phyloP scores from a whole-genome alignment of 352 stramenopile species.

The Pythium brachiatum region DNA sequence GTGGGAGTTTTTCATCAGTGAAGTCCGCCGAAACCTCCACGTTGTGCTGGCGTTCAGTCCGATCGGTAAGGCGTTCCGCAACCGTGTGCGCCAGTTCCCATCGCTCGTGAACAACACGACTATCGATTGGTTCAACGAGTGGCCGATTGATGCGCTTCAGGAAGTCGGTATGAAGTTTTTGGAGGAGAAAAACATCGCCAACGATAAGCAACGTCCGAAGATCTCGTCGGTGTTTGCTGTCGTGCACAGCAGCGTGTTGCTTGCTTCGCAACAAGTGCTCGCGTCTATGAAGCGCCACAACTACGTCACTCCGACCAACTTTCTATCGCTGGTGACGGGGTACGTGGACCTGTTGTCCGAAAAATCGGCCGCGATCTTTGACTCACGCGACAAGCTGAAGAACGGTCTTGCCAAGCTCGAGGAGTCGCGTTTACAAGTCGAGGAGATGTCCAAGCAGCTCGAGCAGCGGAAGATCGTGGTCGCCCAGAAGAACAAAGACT shows the following conservation, averaged over 20 bases:
- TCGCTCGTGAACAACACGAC: constrained; percentile 94
- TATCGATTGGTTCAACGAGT: constrained; percentile 94
- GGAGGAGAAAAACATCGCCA: constrained; percentile 80
- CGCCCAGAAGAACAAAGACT: constrained; percentile 92
- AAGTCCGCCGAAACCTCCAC: constrained; percentile 89
- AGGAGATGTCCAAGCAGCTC: constrained; percentile 85
- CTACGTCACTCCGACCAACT: constrained; percentile 94
- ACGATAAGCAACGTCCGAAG: constrained; percentile 68
- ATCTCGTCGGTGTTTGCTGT: constrained; percentile 88
- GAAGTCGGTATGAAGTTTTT: constrained; percentile 93
- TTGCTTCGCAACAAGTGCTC: constrained; percentile 81
- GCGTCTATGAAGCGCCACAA: constrained; percentile 91
- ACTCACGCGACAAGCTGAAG: constrained; percentile 80
- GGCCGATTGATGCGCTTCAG: constrained; percentile 89
- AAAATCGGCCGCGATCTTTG: constrained; percentile 68
- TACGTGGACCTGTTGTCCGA: constrained; percentile 84
- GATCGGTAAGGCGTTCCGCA: constrained; percentile 86
- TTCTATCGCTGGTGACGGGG: constrained; percentile 90
- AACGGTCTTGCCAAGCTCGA: constrained; percentile 83
- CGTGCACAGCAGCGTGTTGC: constrained; percentile 86
- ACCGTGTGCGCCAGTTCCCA: constrained; percentile 87
- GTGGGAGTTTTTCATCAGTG: constrained; percentile 93
- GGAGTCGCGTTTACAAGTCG: constrained; percentile 77
- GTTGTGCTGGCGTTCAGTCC: constrained; percentile 92
- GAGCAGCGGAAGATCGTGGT: constrained; percentile 90